These are phyloP conservation scores for Laburnicola sp. DNA, from an alignment of 2,329 filamentous ascomycete genomes.

Conservation along the genomic window DNA sequence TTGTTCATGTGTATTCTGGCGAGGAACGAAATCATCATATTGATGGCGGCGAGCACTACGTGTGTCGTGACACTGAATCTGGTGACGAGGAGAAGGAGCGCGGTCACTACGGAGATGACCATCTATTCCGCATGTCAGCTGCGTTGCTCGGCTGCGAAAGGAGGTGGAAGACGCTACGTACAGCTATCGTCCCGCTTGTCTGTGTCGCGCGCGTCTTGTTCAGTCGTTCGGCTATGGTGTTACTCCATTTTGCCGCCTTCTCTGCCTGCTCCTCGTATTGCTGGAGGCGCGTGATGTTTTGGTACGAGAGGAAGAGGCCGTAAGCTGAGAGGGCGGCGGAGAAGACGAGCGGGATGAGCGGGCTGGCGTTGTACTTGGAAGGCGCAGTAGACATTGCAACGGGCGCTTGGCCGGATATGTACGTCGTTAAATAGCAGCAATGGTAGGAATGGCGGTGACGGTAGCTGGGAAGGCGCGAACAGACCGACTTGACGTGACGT, in stretches of 20 bases:
- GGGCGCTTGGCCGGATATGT: too few species aligned
- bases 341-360: constrained; percentile 23
- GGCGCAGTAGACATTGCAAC: too few species aligned
- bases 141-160: background rate
- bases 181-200: constrained; percentile 35
- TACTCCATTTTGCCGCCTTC: constrained; percentile 44
- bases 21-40: constrained; percentile 19
- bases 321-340: constrained; percentile 32
- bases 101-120: background rate
- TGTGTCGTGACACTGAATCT: constrained; percentile 2
- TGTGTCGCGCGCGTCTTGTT: constrained; percentile 44
- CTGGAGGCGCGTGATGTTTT: constrained; percentile 42
- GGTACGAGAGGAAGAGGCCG: constrained; percentile 38
- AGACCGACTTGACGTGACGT: background rate
- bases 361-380: constrained; percentile 5
- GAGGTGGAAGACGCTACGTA: constrained; percentile 16
- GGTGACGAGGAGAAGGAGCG: background rate
- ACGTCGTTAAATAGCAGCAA: too few species aligned
- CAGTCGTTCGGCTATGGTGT: constrained; percentile 36
- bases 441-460: too few species aligned
- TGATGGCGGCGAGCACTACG: constrained; percentile 13
- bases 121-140: background rate
- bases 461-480: background rate
- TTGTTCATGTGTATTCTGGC: constrained; percentile 30
- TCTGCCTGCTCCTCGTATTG: constrained; percentile 41